A percentile compares a stretch with the other conserved stretches of the same genome.
Evolutionary conservation across 306 rosid species (phyloP).

Genomic region (Malus sieversii): DNA sequence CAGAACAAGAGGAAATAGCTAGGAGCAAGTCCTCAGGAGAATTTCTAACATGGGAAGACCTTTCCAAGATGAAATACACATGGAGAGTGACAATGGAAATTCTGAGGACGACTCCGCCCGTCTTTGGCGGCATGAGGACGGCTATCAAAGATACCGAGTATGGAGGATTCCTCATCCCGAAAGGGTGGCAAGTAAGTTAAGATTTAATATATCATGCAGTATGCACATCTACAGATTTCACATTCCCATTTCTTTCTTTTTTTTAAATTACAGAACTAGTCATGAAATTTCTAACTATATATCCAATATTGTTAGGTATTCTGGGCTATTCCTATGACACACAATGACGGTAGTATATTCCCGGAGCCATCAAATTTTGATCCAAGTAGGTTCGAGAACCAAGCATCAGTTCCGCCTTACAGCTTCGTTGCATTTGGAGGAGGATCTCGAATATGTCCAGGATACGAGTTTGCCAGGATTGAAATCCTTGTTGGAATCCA

Average conservation of each 20-base stretch:
- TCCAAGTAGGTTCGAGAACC: conserved; percentile 63
- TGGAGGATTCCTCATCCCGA: conserved; percentile 56
- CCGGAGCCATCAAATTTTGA: conserved; percentile 60
- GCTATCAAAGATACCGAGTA: conserved; percentile 50
- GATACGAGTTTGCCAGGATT: conserved; percentile 58
- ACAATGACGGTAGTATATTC: conserved; percentile 52
- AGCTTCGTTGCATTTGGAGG: conserved; percentile 63
- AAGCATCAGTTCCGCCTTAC: conserved; percentile 49
- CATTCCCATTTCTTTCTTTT: neutral
- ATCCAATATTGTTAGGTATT: conserved; percentile 40
- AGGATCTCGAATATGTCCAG: conserved; percentile 66
- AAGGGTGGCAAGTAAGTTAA: conserved; percentile 83
- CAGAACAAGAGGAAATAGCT: conserved; percentile 72
- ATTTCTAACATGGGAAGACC: conserved; percentile 67
- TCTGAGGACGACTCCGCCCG: conserved; percentile 57
- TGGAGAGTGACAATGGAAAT: conserved; percentile 72
- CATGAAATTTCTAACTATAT: neutral
- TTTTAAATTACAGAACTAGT: neutral
- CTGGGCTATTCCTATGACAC: conserved; percentile 63
- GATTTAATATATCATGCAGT: neutral
- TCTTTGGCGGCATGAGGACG: conserved; percentile 54
- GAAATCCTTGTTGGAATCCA: conserved; percentile 61
- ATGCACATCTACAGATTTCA: neutral
- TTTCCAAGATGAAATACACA: conserved; percentile 75
- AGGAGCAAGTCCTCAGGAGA: conserved; percentile 45